Evolutionary conservation across 2,329 filamentous ascomycete genomes (phyloP).

Genomic region (Cladosporium colombiae): DNA sequence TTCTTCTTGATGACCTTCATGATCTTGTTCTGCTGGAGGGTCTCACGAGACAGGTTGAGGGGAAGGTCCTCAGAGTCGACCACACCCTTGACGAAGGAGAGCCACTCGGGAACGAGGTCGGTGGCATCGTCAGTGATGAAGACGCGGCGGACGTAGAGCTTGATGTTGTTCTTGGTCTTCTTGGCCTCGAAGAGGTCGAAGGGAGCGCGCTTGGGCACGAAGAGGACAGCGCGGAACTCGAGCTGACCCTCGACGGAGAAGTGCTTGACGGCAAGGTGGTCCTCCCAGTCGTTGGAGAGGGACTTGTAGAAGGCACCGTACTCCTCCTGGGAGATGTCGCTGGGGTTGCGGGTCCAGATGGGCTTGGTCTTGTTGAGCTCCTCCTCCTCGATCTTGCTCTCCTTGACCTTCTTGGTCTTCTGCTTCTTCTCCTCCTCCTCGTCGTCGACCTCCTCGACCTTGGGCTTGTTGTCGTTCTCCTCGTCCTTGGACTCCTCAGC

Average conservation of each 20-base stretch:
- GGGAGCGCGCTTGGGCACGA: slow-evolving; percentile 98
- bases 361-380: slow-evolving; percentile 99
- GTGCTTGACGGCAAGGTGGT: slow-evolving; percentile 99
- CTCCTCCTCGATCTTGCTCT: slow-evolving; percentile 97
- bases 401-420: slow-evolving; percentile 99
- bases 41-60: slow-evolving; percentile 99
- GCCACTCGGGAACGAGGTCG: slow-evolving; percentile 98
- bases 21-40: slow-evolving; percentile 99
- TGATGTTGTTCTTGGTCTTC: slow-evolving; percentile 99
- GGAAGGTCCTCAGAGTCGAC: slow-evolving; percentile 99
- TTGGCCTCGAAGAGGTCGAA: slow-evolving; percentile 99
- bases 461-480: slow-evolving; percentile 86
- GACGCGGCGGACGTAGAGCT: slow-evolving; percentile 99
- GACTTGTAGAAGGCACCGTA: slow-evolving; percentile 99
- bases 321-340: slow-evolving; percentile 93
- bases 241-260: slow-evolving; percentile 99
- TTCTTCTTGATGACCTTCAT: slow-evolving; percentile 99
- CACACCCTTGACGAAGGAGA: slow-evolving; percentile 99
- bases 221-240: slow-evolving; percentile 99
- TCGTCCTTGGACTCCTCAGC: slow-evolving; percentile 71
- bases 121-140: slow-evolving; percentile 99
- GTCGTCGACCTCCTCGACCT: slow-evolving; percentile 83
- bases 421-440: slow-evolving; percentile 79
- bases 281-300: slow-evolving; percentile 99
- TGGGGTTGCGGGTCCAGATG: slow-evolving; percentile 98